Conservation (phyloP, 805 yeast genomes). For the Yarrowia osloensis region DNA sequence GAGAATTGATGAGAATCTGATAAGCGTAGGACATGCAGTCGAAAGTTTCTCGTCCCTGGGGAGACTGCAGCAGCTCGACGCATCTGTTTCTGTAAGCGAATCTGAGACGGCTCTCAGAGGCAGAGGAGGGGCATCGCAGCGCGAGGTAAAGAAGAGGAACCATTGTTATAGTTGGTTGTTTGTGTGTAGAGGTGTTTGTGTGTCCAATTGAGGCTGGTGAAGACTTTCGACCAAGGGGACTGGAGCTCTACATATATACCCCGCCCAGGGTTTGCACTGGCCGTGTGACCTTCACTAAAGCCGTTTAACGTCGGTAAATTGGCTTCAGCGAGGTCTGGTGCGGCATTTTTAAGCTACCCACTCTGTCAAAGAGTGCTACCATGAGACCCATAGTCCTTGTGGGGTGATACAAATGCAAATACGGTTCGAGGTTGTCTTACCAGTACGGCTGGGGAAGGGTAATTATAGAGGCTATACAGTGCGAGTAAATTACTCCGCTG, state of each 20-base stretch:
- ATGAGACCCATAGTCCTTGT: slow-evolving; percentile 8
- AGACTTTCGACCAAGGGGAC: neutral
- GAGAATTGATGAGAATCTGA: slow-evolving; percentile 9
- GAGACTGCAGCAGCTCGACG: slow-evolving; percentile 18
- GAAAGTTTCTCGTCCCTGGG: slow-evolving; percentile 10
- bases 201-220: neutral
- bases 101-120: slow-evolving; percentile 9
- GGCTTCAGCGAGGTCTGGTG: slow-evolving; percentile 4
- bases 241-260: neutral
- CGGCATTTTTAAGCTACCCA: slow-evolving; percentile 5
- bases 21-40: slow-evolving; percentile 26
- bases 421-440: slow-evolving; percentile 6
- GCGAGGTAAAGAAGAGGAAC: slow-evolving; percentile 23
- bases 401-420: neutral
- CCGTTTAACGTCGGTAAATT: neutral
- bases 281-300: slow-evolving; percentile 18
- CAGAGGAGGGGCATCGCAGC: neutral
- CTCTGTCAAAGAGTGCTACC: neutral
- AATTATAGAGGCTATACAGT: neutral
- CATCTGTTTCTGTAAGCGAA: slow-evolving; percentile 19
- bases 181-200: neutral
- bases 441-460: neutral
- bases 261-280: neutral
- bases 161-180: neutral
- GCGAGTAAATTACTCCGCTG: neutral